Evolutionary conservation across 2,329 filamentous ascomycete genomes (phyloP), one percentile per base, ranked within the genome.

Genomic region (Stagonosporopsis cucurbitacearum): DNA sequence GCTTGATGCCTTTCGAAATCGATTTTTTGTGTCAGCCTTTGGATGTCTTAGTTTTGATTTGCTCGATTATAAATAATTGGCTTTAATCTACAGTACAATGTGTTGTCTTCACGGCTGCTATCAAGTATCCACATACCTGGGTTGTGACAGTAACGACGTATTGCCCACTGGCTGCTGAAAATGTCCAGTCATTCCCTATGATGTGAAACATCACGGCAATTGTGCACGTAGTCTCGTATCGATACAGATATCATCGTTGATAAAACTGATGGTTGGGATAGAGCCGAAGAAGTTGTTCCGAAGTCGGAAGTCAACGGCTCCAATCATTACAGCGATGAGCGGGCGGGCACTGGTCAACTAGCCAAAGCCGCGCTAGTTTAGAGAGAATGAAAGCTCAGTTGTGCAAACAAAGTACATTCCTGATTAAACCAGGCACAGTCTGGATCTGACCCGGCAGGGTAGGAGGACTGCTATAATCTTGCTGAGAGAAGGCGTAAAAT

Each of bases 341-440:
- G 53, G 47, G 47, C 13, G 30, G 30, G 30, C 53, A 17, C 19
- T 17, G 7, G n/a, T 23, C 6, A 15, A 23, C 37, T 48, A 43
- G 42, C 37, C 44, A 43, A 37, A 44, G 42, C 26, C 25, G 32
- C 41, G 28, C 43, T 51, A 51, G 25, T n/a, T 46, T 40, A 37
- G 30, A 36, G 36, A 50, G 36, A 43, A 55, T 40, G 41, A 41
- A 36, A 9, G n/a, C 32, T 32, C 33, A 33, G 22, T 9, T 12
- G 6, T 26, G 20, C 2, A 19, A 11, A 7, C 9, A 15, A 15
- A 36, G 4, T 13, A 22, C 35, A 25, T n/a, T n/a, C n/a, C n/a
- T n/a, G n/a, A 30, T 12, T 26, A 26, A 26, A 32, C 7, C 13
- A 22, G 26, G 22, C 11, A 36, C 3, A 19, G 15, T 23, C 13